Evolutionary conservation across 169 alveolate species (phyloP).

Genomic region (Blepharisma undulans): DNA sequence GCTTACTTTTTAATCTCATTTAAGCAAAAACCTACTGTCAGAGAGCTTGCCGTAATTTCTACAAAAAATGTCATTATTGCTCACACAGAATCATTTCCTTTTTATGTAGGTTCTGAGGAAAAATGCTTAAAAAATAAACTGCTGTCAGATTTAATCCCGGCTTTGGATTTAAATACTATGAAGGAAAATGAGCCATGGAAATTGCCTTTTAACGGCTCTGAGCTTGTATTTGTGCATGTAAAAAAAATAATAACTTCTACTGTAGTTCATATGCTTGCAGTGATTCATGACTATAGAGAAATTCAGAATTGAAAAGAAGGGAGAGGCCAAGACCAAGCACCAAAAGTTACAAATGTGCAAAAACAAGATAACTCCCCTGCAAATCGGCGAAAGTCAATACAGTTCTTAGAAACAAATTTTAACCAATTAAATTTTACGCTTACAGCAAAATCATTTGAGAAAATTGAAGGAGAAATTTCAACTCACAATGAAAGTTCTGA

Average conservation of each 20-base stretch:
- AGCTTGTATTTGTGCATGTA: background rate
- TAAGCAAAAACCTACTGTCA: background rate
- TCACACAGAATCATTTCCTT: background rate
- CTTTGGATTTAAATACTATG: background rate
- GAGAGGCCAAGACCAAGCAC: background rate
- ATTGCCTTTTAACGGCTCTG: background rate
- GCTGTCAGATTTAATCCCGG: background rate
- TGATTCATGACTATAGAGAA: background rate
- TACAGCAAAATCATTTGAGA: background rate
- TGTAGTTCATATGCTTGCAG: background rate
- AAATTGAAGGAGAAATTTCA: background rate
- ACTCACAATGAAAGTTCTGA: background rate
- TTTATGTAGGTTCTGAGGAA: background rate
- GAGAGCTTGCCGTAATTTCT: background rate
- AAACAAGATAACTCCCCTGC: background rate
- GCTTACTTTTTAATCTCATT: background rate
- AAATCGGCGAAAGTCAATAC: background rate
- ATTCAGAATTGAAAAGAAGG: background rate
- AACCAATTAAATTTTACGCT: background rate
- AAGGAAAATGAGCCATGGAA: background rate
- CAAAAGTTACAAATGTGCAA: background rate
- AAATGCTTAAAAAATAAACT: background rate
- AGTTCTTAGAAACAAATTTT: background rate
- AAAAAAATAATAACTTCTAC: background rate
- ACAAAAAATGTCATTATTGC: background rate